Conservation (phyloP, 2,329 filamentous ascomycete species). For the Geosmithia putterillii region DNA sequence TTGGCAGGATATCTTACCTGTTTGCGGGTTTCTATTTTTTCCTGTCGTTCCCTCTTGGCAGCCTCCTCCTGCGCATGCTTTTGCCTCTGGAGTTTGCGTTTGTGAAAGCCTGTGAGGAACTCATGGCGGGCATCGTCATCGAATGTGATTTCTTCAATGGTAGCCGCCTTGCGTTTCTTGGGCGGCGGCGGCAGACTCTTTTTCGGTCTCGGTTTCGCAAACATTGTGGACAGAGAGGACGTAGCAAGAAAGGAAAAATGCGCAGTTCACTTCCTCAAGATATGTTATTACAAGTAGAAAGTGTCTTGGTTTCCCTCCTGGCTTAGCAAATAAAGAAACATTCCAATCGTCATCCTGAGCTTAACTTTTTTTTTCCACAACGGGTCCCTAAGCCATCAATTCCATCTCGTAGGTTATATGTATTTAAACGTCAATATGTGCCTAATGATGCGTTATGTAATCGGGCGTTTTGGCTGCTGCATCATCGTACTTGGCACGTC, state of each 20-base stretch:
- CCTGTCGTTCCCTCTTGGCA: constrained; percentile 62
- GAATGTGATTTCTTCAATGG: constrained; percentile 74
- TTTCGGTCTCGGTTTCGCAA: constrained; percentile 46
- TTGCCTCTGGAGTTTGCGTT: constrained; percentile 76
- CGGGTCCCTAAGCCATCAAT: background rate
- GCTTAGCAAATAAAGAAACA: background rate
- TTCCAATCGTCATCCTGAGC: background rate
- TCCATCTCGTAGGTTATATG: background rate
- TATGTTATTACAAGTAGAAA: no score
- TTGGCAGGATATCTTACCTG: constrained; percentile 43
- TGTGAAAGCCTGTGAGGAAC: constrained; percentile 92
- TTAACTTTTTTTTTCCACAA: background rate
- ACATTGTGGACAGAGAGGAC: constrained; percentile 24
- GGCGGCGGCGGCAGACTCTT: constrained; percentile 46
- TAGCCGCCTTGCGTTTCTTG: constrained; percentile 47
- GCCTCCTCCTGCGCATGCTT: constrained; percentile 79
- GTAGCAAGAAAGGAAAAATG: no score
- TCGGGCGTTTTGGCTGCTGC: background rate
- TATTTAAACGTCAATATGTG: background rate
- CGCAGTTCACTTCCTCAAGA: no score
- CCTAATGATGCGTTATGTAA: background rate
- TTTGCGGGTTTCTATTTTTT: constrained; percentile 60
- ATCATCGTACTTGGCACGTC: background rate
- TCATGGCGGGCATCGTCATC: constrained; percentile 69
- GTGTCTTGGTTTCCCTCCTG: background rate